These are phyloP conservation scores for Saksenaea vasiformis DNA, from an alignment of 371 early-diverging fungal species.

Conservation along the genomic window DNA sequence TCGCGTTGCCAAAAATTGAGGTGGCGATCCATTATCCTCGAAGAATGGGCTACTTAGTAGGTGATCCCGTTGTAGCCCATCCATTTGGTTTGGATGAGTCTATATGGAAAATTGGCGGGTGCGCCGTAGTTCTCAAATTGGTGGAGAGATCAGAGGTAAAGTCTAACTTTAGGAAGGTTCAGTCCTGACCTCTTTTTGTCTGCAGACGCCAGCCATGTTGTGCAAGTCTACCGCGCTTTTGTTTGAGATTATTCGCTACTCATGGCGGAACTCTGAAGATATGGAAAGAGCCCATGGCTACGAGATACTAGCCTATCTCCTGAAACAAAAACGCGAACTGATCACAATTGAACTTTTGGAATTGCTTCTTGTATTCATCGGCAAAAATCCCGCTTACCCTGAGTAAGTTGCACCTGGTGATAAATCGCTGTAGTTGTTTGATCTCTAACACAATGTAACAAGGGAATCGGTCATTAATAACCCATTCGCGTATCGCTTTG, in stretches of 20 bases:
- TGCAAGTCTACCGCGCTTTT: conserved; percentile 62
- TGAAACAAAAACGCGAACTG: conserved; percentile 65
- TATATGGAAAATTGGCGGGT: conserved; percentile 76
- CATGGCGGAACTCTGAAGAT: conserved; percentile 75
- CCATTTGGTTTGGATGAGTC: conserved; percentile 68
- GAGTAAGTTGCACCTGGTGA: conserved; percentile 42
- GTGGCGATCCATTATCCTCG: conserved; percentile 45
- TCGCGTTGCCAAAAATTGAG: conserved; percentile 63
- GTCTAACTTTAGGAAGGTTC: too few species aligned
- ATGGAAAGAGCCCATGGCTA: conserved; percentile 76
- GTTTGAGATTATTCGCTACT: conserved; percentile 64
- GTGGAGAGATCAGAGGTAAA: conserved; percentile 66
- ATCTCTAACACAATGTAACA: too few species aligned
- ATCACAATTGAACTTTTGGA: conserved; percentile 65
- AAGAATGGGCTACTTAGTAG: conserved; percentile 54
- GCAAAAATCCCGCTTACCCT: conserved; percentile 53
- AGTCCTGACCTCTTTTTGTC: too few species aligned
- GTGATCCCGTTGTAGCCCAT: conserved; percentile 58
- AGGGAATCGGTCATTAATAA: conserved; percentile 70
- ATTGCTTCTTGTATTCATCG: conserved; percentile 64
- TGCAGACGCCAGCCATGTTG: conserved; percentile 57
- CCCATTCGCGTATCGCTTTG: conserved; percentile 63
- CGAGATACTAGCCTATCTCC: conserved; percentile 67
- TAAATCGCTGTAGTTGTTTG: background rate
- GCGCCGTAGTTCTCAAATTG: conserved; percentile 62